Evolutionary conservation across 495 filamentous ascomycete species (phyloP), one percentile per base, ranked within the genome.

Genomic region (Neurospora sp.): DNA sequence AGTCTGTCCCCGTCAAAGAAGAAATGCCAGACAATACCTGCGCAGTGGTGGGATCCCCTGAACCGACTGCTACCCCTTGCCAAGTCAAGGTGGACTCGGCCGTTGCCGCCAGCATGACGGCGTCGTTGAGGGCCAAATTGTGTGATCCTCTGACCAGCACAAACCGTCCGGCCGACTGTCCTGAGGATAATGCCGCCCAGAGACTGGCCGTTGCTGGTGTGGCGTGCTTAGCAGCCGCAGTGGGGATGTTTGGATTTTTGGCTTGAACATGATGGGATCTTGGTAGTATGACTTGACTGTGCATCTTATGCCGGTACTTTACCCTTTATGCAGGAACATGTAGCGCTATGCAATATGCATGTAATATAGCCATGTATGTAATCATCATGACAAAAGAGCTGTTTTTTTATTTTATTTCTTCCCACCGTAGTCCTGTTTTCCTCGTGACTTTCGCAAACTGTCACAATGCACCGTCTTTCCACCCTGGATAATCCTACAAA

Each of bases 101-200:
- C n/a, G 43, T 17, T 10, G 69, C 75, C 36, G 71, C 73, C 19
- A 76, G 71, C 71, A 75, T 75, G 9, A 39, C 72, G 21, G 74
- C 74, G 0, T 59, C 69, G 5, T 45, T 34, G 43, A 62, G 28
- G 28, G 54, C 54, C 28, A 1, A 34, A 34, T 34, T 62, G 54
- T 62, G 54, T 21, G 5, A 39, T 9, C 2, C 2, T 43, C 5
- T 38, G 2, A 39, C 39, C 39, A n/a, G 43, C 3, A 4, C 3
- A 45, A 24, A 71, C 24, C 69, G 42, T 9, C 69, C 72, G 5
- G 43, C 21, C 36, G 36, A 73, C 24, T 62, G 54, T 17, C 54
- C 54, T 0, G 24, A 34, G 24, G 54, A 62, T 0, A 62, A 34
- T 24, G 54, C 54, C 54, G 54, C 54, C 24, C 54, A 62, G 28